Percentiles rank a stretch among this genome's conserved stretches.
These are phyloP conservation scores for Cercospora berteroae DNA, from an alignment of 2,329 filamentous ascomycete species.

Conservation along the genomic window DNA sequence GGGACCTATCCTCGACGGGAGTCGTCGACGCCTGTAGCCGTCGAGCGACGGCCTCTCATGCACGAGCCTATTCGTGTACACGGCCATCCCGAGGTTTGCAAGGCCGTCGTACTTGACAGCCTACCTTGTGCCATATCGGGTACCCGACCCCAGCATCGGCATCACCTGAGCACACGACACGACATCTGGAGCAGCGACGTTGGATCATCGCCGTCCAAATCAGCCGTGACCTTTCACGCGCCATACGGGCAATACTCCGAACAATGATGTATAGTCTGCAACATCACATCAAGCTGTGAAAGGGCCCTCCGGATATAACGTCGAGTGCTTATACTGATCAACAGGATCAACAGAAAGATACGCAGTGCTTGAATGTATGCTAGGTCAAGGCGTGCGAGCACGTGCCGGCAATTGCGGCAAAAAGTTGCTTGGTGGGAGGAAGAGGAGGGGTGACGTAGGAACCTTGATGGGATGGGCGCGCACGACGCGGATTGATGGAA, in stretches of 20 bases:
- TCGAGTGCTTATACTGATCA: background rate
- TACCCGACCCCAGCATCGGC: background rate
- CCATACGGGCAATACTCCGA: background rate
- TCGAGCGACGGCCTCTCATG: background rate
- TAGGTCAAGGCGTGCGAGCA: background rate
- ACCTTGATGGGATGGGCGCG: background rate
- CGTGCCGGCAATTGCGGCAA: background rate
- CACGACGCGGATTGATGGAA: slow-evolving; percentile 1
- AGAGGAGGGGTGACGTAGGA: background rate
- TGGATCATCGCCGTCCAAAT: background rate
- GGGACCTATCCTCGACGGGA: background rate
- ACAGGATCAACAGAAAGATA: background rate
- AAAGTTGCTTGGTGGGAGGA: background rate
- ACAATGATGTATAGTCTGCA: background rate
- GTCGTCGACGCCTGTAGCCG: background rate
- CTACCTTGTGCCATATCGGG: background rate
- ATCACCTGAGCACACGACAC: background rate
- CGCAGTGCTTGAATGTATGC: background rate
- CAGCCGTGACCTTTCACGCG: background rate
- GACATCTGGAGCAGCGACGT: background rate
- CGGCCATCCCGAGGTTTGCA: background rate
- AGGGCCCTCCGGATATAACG: background rate
- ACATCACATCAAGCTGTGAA: background rate
- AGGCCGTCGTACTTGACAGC: background rate
- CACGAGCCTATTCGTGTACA: background rate